phyloP scores from a whole-genome alignment of 768 basidiomycete genomes.

The Termitomyces sp. region DNA sequence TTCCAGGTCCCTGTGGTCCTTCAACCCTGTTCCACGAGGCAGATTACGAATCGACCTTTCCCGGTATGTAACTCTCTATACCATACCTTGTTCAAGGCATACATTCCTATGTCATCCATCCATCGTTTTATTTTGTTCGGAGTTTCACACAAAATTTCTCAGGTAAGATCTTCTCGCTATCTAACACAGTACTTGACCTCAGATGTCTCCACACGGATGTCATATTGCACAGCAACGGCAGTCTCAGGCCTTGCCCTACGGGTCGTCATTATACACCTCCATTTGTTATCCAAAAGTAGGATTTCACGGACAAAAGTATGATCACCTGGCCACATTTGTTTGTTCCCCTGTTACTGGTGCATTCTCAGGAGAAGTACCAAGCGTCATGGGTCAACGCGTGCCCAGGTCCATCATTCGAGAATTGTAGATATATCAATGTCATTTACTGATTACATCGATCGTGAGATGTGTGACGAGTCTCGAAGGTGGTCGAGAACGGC shows the following conservation, averaged over 20 bases:
- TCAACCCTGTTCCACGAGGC: neutral
- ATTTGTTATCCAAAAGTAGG: neutral
- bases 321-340: constrained; percentile 8
- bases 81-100: neutral
- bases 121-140: neutral
- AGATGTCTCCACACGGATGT: neutral
- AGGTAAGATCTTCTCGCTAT: neutral
- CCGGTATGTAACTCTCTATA: neutral
- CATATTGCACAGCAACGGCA: neutral
- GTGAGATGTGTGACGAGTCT: constrained; percentile 4
- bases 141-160: neutral
- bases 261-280: neutral
- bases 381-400: constrained; percentile 10
- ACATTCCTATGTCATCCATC: neutral
- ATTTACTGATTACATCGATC: constrained; percentile 15
- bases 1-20: neutral
- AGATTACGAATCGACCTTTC: neutral
- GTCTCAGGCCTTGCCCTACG: neutral
- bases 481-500: neutral
- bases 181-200: neutral
- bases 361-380: constrained; percentile 8
- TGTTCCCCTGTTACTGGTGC: constrained; percentile 1
- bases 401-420: constrained; percentile 4
- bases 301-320: neutral
- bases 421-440: constrained; percentile 4